phyloP scores from a whole-genome alignment of 352 stramenopile species.

The Pythium phragmiticola region DNA sequence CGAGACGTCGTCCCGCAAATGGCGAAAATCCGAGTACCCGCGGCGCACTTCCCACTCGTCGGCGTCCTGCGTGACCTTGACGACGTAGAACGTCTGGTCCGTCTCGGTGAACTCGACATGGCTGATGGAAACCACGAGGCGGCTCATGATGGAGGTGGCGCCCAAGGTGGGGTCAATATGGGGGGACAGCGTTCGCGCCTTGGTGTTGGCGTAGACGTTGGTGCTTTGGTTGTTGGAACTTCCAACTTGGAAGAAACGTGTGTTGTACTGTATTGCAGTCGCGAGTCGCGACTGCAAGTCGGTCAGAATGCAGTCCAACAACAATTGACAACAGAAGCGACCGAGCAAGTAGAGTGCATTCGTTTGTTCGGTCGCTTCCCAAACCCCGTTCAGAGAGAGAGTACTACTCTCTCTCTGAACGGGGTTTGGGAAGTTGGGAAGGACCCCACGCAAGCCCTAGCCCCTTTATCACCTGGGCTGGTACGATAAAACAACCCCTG shows the following conservation, averaged over 20 bases:
- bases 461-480: neutral
- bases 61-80: conserved; percentile 70
- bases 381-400: too few relatives aligned
- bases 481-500: neutral
- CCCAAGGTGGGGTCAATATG: neutral
- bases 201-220: conserved; percentile 1
- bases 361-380: too few relatives aligned
- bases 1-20: conserved; percentile 63
- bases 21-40: conserved; percentile 72
- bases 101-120: conserved; percentile 77
- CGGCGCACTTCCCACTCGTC: conserved; percentile 73
- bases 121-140: conserved; percentile 68
- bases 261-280: too few relatives aligned
- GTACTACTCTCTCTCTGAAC: conserved; percentile 1
- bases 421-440: neutral
- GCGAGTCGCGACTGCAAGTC: conserved; percentile 1
- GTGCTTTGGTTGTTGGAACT: neutral
- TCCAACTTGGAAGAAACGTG: too few relatives aligned
- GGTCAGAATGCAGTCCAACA: conserved; percentile 4
- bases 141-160: conserved; percentile 45
- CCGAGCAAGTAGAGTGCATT: neutral
- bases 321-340: conserved; percentile 22
- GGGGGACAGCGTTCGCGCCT: neutral
- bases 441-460: conserved; percentile 9
- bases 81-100: conserved; percentile 69